Evolutionary conservation across 2,329 filamentous ascomycete genomes (phyloP), one percentile per base, ranked within the genome.

Genomic region (Beauveria caledonica): DNA sequence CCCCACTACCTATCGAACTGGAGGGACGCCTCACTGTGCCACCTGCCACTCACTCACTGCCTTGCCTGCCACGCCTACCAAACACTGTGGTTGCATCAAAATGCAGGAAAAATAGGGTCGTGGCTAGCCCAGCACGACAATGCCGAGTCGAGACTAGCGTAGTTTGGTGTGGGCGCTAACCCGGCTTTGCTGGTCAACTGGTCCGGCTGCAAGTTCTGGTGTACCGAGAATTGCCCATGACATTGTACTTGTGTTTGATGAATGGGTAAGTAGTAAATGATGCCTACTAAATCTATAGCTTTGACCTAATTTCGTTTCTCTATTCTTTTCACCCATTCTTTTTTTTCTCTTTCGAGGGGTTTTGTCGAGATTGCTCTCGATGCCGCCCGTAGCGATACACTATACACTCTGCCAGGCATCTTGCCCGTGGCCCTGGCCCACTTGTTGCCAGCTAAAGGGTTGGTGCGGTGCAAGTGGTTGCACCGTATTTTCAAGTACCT

Each of bases 101-200:
- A 49, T n/a, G 46, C 46, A 13, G 13, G 46, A 15, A 46, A 36
- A 56, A 56, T 36, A 56, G 40, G 11, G 25, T 55, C 27, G 27
- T 25, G 27, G 36, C 27, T 39, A 39, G 46, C 11, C 10, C 27
- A 58, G 8, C 25, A 53, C n/a, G 23, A 25, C n/a, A 21, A 19
- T 7, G n/a, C 58, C 53, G 55, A 58, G 29, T 58, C 11, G 29
- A 53, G 54, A 48, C 44, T 62, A 62, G 60, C 60, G 60, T 29
- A 19, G 21, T 50, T 53, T 29, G 39, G 39, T 29, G 33, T 10
- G 27, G 21, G 6, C 13, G 17, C 19, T n/a, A 56, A 4, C 39
- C 21, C 39, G 25, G 21, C 45, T 23, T 21, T 21, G 45, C 45
- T 23, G 25, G n/a, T 25, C 21, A 21, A 44, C 8, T 19, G n/a